Evolutionary conservation across 2,329 filamentous ascomycete genomes (phyloP).

Genomic region (Aspergillus terreus): DNA sequence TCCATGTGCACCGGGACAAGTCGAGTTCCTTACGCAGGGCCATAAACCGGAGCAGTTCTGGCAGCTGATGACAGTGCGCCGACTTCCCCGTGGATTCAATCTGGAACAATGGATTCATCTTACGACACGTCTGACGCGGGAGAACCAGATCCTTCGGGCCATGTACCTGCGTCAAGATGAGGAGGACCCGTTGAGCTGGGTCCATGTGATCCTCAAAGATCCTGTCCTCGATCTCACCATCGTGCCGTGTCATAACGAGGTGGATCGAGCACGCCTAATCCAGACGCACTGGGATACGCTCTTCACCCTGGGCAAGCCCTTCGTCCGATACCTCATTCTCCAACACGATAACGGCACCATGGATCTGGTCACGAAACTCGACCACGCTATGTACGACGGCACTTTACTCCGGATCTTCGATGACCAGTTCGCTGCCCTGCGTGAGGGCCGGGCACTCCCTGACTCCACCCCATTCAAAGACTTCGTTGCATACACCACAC

Average conservation of each 20-base stretch:
- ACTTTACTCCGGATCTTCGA: constrained; percentile 37
- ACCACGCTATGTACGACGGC: constrained; percentile 35
- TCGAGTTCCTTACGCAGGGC: constrained; percentile 4
- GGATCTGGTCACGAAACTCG: constrained; percentile 31
- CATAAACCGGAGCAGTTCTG: constrained; percentile 6
- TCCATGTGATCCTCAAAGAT: constrained; percentile 16
- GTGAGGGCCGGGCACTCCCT: constrained; percentile 5
- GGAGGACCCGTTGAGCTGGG: constrained; percentile 3
- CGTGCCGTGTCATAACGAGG: constrained; percentile 15
- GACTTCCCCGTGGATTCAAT: constrained; percentile 4
- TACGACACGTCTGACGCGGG: constrained; percentile 7
- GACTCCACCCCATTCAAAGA: constrained; percentile 20
- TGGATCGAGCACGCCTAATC: constrained; percentile 18
- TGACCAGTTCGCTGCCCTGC: constrained; percentile 28
- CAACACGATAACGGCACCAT: constrained; percentile 16
- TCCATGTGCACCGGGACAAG: not conserved
- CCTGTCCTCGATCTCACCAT: constrained; percentile 10
- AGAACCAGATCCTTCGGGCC: constrained; percentile 12
- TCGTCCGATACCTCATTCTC: constrained; percentile 33
- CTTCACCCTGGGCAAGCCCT: constrained; percentile 31
- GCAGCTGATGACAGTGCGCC: constrained; percentile 4
- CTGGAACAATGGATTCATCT: constrained; percentile 14
- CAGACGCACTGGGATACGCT: constrained; percentile 20
- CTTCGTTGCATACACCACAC: constrained; percentile 19
- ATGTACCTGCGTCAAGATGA: constrained; percentile 5